These are phyloP conservation scores for Aspergillus ruber DNA, from an alignment of 2,329 filamentous ascomycete genomes.

Conservation along the genomic window DNA sequence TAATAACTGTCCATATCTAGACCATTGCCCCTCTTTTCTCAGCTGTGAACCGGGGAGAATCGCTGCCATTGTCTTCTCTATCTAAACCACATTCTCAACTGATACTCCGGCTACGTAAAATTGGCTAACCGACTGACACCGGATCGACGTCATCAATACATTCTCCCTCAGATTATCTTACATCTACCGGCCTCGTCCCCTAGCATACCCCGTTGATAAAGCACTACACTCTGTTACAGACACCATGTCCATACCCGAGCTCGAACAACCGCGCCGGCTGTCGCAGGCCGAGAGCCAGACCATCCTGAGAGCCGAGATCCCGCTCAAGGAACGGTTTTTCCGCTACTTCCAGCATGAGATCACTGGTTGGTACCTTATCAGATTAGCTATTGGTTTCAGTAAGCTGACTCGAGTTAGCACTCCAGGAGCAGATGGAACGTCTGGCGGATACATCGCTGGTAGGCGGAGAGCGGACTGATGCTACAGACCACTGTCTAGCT, in stretches of 20 bases:
- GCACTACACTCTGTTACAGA: not conserved
- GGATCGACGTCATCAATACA: slow-evolving; percentile 30
- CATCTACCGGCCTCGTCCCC: not conserved
- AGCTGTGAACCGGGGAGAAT: not conserved
- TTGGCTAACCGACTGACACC: not conserved
- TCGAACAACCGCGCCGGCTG: slow-evolving; percentile 21
- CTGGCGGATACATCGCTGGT: slow-evolving; percentile 58
- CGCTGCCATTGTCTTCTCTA: not conserved
- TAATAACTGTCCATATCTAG: not conserved
- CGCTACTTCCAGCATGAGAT: slow-evolving; percentile 73
- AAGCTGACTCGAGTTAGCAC: slow-evolving; percentile 48
- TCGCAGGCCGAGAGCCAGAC: slow-evolving; percentile 29
- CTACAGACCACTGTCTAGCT: slow-evolving; percentile 71
- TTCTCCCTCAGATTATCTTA: slow-evolving; percentile 2
- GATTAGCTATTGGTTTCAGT: too few species aligned
- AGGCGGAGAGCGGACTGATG: slow-evolving; percentile 71
- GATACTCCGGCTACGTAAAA: not conserved
- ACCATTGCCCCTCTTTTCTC: not conserved
- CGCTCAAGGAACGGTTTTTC: slow-evolving; percentile 73
- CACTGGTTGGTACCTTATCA: too few species aligned
- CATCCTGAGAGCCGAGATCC: slow-evolving; percentile 30
- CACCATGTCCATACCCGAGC: slow-evolving; percentile 26
- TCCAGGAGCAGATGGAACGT: slow-evolving; percentile 68
- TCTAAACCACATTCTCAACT: too few species aligned
- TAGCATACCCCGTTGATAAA: not conserved